Evolutionary conservation across 208 protist genomes (phyloP).

Genomic region (Trypanosomatidae sp.): DNA sequence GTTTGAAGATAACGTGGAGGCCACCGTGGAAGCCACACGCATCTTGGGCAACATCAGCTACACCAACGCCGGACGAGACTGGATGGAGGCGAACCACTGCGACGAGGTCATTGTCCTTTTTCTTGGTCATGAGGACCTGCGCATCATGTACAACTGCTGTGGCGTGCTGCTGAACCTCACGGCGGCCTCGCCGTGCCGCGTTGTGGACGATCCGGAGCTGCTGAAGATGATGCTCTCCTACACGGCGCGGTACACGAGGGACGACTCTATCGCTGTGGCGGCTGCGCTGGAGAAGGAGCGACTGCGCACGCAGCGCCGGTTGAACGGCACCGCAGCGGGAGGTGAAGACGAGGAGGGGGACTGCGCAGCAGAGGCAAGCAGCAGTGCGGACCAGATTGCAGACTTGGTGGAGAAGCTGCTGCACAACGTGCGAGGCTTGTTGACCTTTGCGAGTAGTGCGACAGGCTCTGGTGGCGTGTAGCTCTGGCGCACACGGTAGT

Average conservation of each 20-base stretch:
- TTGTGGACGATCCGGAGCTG: slow-evolving; percentile 62
- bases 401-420: slow-evolving; percentile 78
- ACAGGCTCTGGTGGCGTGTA: neutral
- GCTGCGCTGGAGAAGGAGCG: slow-evolving; percentile 30
- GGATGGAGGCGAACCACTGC: slow-evolving; percentile 76
- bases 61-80: slow-evolving; percentile 77
- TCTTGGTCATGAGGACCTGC: slow-evolving; percentile 77
- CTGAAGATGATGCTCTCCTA: slow-evolving; percentile 68
- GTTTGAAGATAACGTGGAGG: slow-evolving; percentile 76
- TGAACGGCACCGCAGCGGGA: neutral
- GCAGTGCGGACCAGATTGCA: slow-evolving; percentile 61
- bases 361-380: slow-evolving; percentile 22
- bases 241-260: slow-evolving; percentile 57
- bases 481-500: too few species aligned
- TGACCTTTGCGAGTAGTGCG: neutral
- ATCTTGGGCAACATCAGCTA: slow-evolving; percentile 79
- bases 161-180: slow-evolving; percentile 80
- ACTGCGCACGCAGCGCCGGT: slow-evolving; percentile 2
- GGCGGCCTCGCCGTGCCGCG: slow-evolving; percentile 64
- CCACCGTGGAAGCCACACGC: slow-evolving; percentile 76
- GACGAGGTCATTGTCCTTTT: slow-evolving; percentile 82
- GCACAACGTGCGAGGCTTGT: slow-evolving; percentile 57
- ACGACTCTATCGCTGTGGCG: slow-evolving; percentile 33
- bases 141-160: slow-evolving; percentile 83
- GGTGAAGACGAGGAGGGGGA: slow-evolving; percentile 6